A percentile compares a stretch with the other conserved stretches of the same genome.
Evolutionary conservation across 345 rosid genomes (phyloP).

Genomic region (Aquilaria malaccensis): DNA sequence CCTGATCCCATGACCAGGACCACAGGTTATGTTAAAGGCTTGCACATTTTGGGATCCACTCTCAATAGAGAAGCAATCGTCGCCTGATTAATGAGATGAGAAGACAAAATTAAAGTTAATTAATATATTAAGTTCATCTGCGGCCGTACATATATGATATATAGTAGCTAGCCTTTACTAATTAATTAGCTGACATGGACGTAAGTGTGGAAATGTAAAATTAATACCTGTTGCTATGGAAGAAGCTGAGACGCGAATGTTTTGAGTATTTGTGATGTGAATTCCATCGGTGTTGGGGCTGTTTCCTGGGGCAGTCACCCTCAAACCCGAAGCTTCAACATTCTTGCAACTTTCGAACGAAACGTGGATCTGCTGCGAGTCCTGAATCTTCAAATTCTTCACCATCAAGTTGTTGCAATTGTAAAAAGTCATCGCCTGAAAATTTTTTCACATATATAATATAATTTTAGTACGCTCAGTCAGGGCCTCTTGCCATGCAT

Average conservation of each 20-base stretch:
- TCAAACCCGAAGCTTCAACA: conserved; percentile 44
- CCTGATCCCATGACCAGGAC: conserved; percentile 83
- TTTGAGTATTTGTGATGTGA: conserved; percentile 55
- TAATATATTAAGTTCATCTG: neutral
- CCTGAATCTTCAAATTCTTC: conserved; percentile 39
- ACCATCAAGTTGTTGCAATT: conserved; percentile 42
- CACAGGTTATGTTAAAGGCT: conserved; percentile 44
- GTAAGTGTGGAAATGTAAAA: too few species aligned
- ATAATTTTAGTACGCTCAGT: too few species aligned
- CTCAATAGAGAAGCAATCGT: conserved; percentile 73
- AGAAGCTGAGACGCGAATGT: conserved; percentile 46
- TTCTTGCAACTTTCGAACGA: conserved; percentile 42
- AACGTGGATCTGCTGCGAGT: conserved; percentile 71
- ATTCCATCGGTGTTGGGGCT: conserved; percentile 96
- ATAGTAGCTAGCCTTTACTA: too few species aligned
- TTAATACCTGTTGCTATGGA: conserved; percentile 55
- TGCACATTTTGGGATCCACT: conserved; percentile 46
- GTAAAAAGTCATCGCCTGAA: conserved; percentile 68
- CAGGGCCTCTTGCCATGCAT: too few species aligned
- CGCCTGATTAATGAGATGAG: conserved; percentile 35
- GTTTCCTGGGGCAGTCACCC: conserved; percentile 40
- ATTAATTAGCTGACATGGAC: too few species aligned
- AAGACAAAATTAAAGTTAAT: neutral
- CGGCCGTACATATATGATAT: neutral
- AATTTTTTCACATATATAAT: too few species aligned